phyloP scores from a whole-genome alignment of 1,284 basidiomycete genomes.

The Cutaneotrichosporon daszewskae region DNA sequence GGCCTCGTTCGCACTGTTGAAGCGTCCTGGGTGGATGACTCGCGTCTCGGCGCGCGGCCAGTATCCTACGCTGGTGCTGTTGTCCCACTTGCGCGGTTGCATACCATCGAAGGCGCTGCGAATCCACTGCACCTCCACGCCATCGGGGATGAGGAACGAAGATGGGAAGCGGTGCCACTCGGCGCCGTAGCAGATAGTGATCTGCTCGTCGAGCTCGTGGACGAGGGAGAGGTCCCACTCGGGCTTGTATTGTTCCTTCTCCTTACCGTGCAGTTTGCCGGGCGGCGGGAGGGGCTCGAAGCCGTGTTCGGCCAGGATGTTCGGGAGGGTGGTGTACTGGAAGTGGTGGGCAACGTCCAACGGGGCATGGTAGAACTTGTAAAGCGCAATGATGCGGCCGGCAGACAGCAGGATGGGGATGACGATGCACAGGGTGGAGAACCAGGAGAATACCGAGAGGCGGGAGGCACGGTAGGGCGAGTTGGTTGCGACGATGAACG shows the following conservation, averaged over 20 bases:
- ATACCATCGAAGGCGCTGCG: constrained; percentile 85
- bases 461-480: constrained; percentile 81
- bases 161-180: constrained; percentile 96
- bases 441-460: constrained; percentile 66
- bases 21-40: constrained; percentile 54
- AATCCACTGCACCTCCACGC: constrained; percentile 75
- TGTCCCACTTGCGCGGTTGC: constrained; percentile 60
- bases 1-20: constrained; percentile 86
- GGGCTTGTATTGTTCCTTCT: constrained; percentile 50
- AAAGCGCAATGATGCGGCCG: constrained; percentile 71
- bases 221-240: constrained; percentile 67
- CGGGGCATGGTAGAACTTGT: constrained; percentile 87
- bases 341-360: constrained; percentile 67
- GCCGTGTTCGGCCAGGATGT: constrained; percentile 67
- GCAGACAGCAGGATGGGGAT: constrained; percentile 64
- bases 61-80: constrained; percentile 31
- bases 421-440: constrained; percentile 66
- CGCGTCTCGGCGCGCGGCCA: constrained; percentile 67
- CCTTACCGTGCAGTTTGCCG: constrained; percentile 42
- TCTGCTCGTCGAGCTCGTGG: constrained; percentile 55
- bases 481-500: constrained; percentile 65
- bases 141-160: constrained; percentile 80
- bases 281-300: constrained; percentile 50
- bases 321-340: constrained; percentile 72
- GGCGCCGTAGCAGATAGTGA: constrained; percentile 83